Evolutionary conservation across 2,329 filamentous ascomycete genomes (phyloP).

Genomic region (Rutstroemia sp.): DNA sequence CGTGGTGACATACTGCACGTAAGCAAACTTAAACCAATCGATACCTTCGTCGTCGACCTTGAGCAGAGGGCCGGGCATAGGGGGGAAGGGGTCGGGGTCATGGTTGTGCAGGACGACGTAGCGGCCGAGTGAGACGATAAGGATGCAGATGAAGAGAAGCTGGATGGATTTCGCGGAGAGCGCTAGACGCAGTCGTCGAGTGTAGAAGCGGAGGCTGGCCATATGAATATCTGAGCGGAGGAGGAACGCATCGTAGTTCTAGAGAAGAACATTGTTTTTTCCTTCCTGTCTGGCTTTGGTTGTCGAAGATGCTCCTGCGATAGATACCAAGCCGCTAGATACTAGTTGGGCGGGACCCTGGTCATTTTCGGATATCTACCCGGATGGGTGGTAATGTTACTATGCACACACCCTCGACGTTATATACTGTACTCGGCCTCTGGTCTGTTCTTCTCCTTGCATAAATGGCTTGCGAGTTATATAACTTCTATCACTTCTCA

Average conservation of each 20-base stretch:
- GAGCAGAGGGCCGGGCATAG: constrained; percentile 11
- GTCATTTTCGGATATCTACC: not conserved
- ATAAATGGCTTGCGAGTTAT: no score
- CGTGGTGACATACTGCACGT: constrained; percentile 25
- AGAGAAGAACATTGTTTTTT: not conserved
- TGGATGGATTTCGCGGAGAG: constrained; percentile 14
- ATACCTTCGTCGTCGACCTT: constrained; percentile 17
- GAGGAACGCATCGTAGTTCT: not conserved
- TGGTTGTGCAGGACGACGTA: constrained; percentile 22
- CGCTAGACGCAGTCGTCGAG: constrained; percentile 17
- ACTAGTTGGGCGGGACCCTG: not conserved
- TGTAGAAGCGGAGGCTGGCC: constrained; percentile 17
- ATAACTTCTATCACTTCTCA: no score
- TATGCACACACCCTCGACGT: no score
- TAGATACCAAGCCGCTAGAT: not conserved
- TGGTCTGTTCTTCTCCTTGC: no score
- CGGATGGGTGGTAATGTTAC: no score
- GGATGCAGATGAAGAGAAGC: constrained; percentile 10
- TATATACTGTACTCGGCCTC: no score
- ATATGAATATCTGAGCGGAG: constrained; percentile 8
- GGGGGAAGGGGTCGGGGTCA: constrained; percentile 10
- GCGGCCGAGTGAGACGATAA: constrained; percentile 15
- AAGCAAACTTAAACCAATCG: constrained; percentile 23
- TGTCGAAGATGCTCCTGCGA: not conserved
- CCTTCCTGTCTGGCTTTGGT: not conserved